These are phyloP conservation scores for Calocybe indica DNA, from an alignment of 768 basidiomycete species.

Conservation along the genomic window DNA sequence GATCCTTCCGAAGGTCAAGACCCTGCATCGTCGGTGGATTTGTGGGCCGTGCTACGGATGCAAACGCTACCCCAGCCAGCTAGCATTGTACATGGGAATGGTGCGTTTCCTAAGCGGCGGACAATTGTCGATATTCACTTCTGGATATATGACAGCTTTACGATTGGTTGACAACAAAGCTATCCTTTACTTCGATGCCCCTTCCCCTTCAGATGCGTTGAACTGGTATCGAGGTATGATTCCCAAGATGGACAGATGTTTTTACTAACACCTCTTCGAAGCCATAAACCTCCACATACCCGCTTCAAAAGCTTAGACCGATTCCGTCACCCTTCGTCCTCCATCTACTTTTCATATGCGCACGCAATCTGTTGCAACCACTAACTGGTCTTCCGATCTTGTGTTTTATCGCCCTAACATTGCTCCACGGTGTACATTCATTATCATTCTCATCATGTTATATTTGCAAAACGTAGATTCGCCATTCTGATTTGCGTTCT, in stretches of 20 bases:
- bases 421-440: no score
- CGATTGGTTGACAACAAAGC: conserved; percentile 91
- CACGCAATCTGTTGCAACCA: neutral
- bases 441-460: no score
- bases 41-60: conserved; percentile 98
- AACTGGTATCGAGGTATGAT: conserved; percentile 84
- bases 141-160: conserved; percentile 43
- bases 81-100: conserved; percentile 83
- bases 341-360: conserved; percentile 7
- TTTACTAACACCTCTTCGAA: conserved; percentile 20
- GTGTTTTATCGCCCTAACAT: no score
- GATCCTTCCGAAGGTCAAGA: conserved; percentile 82
- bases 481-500: no score
- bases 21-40: conserved; percentile 67
- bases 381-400: no score
- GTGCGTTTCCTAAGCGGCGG: conserved; percentile 27
- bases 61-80: conserved; percentile 89
- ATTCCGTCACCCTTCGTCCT: conserved; percentile 2
- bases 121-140: conserved; percentile 2
- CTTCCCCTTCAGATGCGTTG: conserved; percentile 77
- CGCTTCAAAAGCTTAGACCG: conserved; percentile 62
- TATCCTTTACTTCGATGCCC: conserved; percentile 83
- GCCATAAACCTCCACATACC: conserved; percentile 90
- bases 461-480: no score
- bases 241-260: neutral